Conservation (phyloP, 176 grass and related monocot genomes). For the Secale cereale region DNA sequence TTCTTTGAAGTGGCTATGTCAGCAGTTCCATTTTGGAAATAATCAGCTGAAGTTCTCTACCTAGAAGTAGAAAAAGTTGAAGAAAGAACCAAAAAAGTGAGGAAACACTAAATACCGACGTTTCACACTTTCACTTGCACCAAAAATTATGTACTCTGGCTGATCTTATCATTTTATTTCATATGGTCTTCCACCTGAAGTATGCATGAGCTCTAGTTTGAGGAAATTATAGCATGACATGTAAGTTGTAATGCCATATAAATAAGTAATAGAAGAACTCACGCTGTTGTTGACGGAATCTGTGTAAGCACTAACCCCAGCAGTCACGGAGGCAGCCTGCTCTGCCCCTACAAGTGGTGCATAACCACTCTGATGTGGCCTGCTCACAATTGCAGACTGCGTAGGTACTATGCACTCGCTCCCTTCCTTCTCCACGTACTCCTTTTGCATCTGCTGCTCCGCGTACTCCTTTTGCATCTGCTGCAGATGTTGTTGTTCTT, state of each 20-base stretch:
- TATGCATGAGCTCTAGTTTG: not conserved
- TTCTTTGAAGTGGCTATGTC: not conserved
- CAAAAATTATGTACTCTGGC: not conserved
- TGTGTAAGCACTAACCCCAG: conserved; percentile 44
- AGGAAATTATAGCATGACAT: not conserved
- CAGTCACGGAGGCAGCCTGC: conserved; percentile 30
- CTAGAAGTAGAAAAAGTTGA: conserved; percentile 14
- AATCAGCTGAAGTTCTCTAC: not conserved
- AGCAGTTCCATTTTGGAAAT: not conserved
- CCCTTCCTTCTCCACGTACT: conserved; percentile 33
- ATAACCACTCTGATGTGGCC: conserved; percentile 36
- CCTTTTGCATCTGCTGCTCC: conserved; percentile 27
- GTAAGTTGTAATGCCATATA: conserved; percentile 1
- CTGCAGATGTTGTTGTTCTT: conserved; percentile 48
- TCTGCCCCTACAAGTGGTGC: conserved; percentile 20
- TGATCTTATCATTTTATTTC: not conserved
- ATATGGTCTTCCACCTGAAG: not conserved
- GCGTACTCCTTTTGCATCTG: conserved; percentile 28
- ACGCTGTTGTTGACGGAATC: conserved; percentile 57
- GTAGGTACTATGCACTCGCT: conserved; percentile 54
- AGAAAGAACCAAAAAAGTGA: not conserved
- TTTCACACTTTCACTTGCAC: conserved; percentile 1
- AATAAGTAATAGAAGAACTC: conserved; percentile 59
- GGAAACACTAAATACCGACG: not conserved
- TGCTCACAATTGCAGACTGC: not conserved